These are phyloP conservation scores for maize (Zea mays) DNA, from an alignment of 176 grass and related monocot species.

Conservation along the genomic window DNA sequence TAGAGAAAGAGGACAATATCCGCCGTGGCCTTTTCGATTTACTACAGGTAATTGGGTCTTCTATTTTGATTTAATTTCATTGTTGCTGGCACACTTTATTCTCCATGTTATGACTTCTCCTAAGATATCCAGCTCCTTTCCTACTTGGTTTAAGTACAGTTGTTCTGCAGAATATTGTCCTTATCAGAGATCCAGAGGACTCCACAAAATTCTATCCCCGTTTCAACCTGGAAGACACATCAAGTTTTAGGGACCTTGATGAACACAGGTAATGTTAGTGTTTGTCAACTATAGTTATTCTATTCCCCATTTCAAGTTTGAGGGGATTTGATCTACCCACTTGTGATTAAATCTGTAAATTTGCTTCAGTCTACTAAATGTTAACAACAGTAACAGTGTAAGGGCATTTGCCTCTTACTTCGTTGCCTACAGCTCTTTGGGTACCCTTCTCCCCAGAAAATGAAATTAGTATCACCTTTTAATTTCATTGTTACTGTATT, in stretches of 20 bases:
- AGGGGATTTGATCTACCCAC: neutral
- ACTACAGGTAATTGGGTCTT: conserved; percentile 63
- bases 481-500: too few relatives aligned
- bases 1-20: conserved; percentile 83
- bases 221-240: conserved; percentile 95
- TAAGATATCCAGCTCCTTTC: conserved; percentile 10
- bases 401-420: conserved; percentile 20
- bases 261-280: conserved; percentile 72
- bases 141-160: neutral
- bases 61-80: conserved; percentile 22
- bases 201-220: conserved; percentile 85
- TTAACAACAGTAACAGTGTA: neutral
- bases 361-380: conserved; percentile 24
- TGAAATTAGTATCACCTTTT: neutral
- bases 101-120: conserved; percentile 2
- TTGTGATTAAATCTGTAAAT: conserved; percentile 16
- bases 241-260: conserved; percentile 87
- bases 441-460: conserved; percentile 2
- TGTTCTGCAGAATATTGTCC: conserved; percentile 82
- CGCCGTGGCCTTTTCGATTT: conserved; percentile 72
- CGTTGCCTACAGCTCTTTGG: neutral
- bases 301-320: conserved; percentile 24
- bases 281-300: conserved; percentile 4
- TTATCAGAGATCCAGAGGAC: conserved; percentile 93
- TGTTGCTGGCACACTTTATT: neutral